Conservation (phyloP, 1,284 basidiomycete genomes). For the Trametes pubescens region DNA sequence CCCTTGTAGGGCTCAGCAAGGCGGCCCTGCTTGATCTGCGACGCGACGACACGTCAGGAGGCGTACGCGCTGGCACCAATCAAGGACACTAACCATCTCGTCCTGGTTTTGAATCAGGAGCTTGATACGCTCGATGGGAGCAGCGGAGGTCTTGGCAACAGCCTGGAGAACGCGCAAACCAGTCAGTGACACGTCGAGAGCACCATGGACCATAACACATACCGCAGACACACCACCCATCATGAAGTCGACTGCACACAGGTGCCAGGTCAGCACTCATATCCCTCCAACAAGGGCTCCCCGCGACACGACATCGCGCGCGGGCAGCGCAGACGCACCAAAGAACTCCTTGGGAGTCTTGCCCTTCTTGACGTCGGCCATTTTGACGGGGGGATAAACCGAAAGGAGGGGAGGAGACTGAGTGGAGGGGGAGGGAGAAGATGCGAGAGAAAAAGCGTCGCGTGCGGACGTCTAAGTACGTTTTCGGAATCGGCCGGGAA, state of each 20-base stretch:
- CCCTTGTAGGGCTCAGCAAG: conserved; percentile 94
- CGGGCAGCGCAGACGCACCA: conserved; percentile 52
- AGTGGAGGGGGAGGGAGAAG: conserved; percentile 56
- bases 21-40: conserved; percentile 95
- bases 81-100: conserved; percentile 73
- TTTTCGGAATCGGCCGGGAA: conserved; percentile 37
- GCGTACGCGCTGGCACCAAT: background rate
- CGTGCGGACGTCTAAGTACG: conserved; percentile 40
- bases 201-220: conserved; percentile 44
- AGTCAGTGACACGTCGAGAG: background rate
- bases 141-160: conserved; percentile 97
- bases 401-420: conserved; percentile 49
- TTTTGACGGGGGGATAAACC: conserved; percentile 58
- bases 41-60: conserved; percentile 33
- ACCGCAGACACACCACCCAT: conserved; percentile 94
- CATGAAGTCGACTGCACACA: conserved; percentile 79
- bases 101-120: conserved; percentile 98
- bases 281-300: conserved; percentile 9
- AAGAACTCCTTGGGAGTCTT: conserved; percentile 86
- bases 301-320: conserved; percentile 21
- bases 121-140: conserved; percentile 99
- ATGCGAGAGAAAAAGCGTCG: conserved; percentile 42
- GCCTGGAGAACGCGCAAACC: conserved; percentile 59
- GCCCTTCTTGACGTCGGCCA: conserved; percentile 79
- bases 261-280: conserved; percentile 48